Conservation (phyloP, 129 eudicot genomes). For the Flaveria bidentis region DNA sequence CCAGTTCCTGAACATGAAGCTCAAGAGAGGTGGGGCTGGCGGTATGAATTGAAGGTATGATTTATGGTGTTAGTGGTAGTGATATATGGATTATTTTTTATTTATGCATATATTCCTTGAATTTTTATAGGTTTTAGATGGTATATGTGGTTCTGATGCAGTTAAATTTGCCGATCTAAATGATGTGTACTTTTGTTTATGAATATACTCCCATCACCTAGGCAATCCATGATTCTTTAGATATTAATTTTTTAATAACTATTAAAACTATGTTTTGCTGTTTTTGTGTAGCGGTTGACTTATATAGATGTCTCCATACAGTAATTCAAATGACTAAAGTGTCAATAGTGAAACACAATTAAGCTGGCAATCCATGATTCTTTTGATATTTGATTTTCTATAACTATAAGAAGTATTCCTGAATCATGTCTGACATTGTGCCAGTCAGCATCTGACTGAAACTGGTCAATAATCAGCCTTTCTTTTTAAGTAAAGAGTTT, state of each 20-base stretch:
- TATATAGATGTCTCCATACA: too few relatives aligned
- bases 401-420: constrained; percentile 3
- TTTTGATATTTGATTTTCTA: constrained; percentile 1
- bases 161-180: background rate
- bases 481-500: background rate
- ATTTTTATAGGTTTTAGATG: constrained; percentile 5
- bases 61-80: background rate
- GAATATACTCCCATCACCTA: background rate
- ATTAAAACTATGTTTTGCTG: background rate
- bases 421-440: constrained; percentile 2
- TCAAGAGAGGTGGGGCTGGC: constrained; percentile 70
- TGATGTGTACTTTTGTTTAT: background rate
- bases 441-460: background rate
- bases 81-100: background rate
- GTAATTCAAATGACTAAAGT: too few relatives aligned
- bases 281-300: too few relatives aligned
- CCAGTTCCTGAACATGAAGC: constrained; percentile 73
- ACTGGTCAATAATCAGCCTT: constrained; percentile 11
- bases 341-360: too few relatives aligned
- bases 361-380: background rate
- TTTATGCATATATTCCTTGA: constrained; percentile 5
- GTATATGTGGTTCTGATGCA: background rate
- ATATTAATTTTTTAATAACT: background rate
- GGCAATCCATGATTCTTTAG: background rate
- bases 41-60: constrained; percentile 77